phyloP scores from a whole-genome alignment of 163 green algal genomes.

The Scenedesmus sp. region DNA sequence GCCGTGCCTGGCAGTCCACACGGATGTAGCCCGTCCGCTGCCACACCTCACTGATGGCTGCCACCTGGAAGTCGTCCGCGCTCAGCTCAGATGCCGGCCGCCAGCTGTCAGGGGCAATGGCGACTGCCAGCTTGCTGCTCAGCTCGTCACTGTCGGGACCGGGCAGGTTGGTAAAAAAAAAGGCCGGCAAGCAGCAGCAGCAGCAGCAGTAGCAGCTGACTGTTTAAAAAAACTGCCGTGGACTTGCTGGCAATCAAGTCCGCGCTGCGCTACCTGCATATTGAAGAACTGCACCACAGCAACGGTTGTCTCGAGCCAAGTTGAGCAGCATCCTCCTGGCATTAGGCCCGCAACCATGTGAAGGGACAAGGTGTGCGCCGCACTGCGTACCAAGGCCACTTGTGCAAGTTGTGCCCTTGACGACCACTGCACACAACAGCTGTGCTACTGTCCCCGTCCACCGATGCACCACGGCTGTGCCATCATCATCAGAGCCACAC shows the following conservation, averaged over 20 bases:
- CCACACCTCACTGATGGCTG: constrained; percentile 46
- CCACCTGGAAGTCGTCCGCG: constrained; percentile 46
- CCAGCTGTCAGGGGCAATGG: constrained; percentile 49
- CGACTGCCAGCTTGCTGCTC: constrained; percentile 32
- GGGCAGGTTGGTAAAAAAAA: neutral
- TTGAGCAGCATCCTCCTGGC: no score
- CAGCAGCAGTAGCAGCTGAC: neutral
- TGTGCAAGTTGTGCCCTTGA: no score
- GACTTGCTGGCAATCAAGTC: no score
- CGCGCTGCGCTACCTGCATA: no score
- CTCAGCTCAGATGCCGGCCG: neutral
- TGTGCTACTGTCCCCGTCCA: neutral
- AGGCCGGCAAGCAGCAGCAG: neutral
- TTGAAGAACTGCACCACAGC: no score
- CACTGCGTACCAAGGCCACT: no score
- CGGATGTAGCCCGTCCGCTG: constrained; percentile 30
- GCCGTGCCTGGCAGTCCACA: constrained; percentile 33
- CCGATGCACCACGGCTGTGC: no score
- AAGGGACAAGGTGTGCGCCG: no score
- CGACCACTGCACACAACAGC: neutral
- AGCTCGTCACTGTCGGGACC: constrained; percentile 8
- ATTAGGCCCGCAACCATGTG: no score
- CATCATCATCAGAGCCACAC: neutral
- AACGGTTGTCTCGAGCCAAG: no score
- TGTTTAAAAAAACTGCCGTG: neutral